These are phyloP conservation scores for Fusarium protoensiforme DNA, from an alignment of 2,329 filamentous ascomycete species.

Conservation along the genomic window DNA sequence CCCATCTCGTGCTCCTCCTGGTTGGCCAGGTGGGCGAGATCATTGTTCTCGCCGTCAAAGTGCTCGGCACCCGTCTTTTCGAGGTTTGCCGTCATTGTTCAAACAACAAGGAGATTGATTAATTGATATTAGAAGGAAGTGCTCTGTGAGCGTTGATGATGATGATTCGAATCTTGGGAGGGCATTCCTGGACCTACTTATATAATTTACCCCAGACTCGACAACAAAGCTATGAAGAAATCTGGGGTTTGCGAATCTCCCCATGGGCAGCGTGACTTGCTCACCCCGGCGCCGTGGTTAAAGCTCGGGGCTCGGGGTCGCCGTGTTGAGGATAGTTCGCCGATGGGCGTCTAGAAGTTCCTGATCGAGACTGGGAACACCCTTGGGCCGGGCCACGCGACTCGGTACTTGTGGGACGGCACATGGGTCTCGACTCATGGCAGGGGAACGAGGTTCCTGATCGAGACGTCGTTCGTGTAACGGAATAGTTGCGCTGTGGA, in stretches of 20 bases:
- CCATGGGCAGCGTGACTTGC: constrained; percentile 9
- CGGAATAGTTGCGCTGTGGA: background rate
- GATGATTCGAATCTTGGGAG: background rate
- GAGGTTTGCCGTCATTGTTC: background rate
- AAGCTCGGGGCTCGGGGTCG: background rate
- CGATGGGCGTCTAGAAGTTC: constrained; percentile 29
- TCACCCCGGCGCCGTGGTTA: constrained; percentile 1
- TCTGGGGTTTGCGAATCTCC: constrained; percentile 16
- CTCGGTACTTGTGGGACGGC: constrained; percentile 13
- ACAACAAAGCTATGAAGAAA: background rate
- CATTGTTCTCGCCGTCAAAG: constrained; percentile 15
- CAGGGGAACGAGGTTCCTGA: background rate
- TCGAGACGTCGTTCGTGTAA: background rate
- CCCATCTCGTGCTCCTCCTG: constrained; percentile 43
- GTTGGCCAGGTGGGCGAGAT: constrained; percentile 38
- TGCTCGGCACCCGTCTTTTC: constrained; percentile 31
- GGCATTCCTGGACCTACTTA: constrained; percentile 15
- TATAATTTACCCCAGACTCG: constrained; percentile 25
- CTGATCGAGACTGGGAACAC: constrained; percentile 14
- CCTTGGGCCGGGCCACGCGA: constrained; percentile 1
- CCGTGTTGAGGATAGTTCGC: background rate
- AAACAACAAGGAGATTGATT: background rate
- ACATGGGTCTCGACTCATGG: constrained; percentile 12
- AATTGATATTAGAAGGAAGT: background rate
- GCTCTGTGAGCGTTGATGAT: background rate